Evolutionary conservation across 2,329 filamentous ascomycete species (phyloP), one percentile per base, ranked within the genome.

Genomic region (Clonostachys sp.): DNA sequence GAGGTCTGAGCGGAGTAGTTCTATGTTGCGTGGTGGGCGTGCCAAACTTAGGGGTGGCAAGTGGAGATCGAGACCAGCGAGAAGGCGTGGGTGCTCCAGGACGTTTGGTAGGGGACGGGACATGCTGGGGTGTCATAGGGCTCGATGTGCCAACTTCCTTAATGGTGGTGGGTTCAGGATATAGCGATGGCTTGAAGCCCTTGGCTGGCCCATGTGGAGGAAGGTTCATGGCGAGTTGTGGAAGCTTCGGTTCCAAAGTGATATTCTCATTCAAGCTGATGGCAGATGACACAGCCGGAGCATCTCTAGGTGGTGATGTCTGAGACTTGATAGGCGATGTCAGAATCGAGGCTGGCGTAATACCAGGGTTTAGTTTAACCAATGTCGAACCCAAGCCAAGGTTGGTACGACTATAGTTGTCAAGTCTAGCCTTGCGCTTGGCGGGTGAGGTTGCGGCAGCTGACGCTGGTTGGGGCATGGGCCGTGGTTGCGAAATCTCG

Each of bases 61-160:
- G 55, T 18, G 57, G 55, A 7, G 12, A 34, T 34, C 50, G 53
- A 39, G 54, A 51, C 58, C 57, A 61, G 30, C 52, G 56, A 14
- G 57, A 58, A 5, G 61, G 61, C 10, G 61, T 63, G 13, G 60
- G 61, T n/a, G 56, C 60, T n/a, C 55, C 44, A 10, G 59, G 60
- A 18, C 45, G 40, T 13, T 33, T 38, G 47, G 54, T 55, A 8
- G 48, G 50, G 12, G 53, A 55, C 10, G 54, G 51, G 16, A 55
- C 48, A 5, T 44, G 55, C 14, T 50, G 47, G 33, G 58, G 24
- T 10, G 24, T 30, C 24, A 30, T 30, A 30, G 24, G 24, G 24
- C 24, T 30, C 50, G 9, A 49, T 41, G 18, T 54, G 36, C 14
- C 36, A 35, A 16, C 41, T 20, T 12, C 45, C 41, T n/a, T 39